phyloP scores from a whole-genome alignment of 2,329 filamentous ascomycete species.

The Colletotrichum chrysophilum region DNA sequence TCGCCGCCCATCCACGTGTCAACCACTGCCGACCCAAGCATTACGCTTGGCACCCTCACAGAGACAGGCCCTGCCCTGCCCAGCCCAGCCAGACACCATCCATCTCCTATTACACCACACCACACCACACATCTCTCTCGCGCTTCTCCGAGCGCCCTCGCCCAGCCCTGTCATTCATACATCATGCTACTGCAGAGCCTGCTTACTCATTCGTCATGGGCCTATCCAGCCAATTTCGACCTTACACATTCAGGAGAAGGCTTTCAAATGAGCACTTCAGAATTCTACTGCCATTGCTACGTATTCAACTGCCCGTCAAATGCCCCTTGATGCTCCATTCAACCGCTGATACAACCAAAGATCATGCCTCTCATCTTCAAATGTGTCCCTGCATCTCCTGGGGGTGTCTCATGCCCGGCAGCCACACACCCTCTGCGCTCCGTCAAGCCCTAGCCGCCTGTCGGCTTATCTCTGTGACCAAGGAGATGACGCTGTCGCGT shows the following conservation, averaged over 20 bases:
- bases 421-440: not conserved
- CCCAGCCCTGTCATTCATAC: not conserved
- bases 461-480: not conserved
- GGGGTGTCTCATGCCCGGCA: not conserved
- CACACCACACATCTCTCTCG: not conserved
- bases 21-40: not conserved
- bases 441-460: not conserved
- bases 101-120: not conserved
- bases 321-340: not conserved
- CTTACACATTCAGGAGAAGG: not conserved
- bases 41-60: slow-evolving; percentile 1
- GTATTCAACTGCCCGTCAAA: not conserved
- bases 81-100: not conserved
- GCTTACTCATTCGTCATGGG: not conserved
- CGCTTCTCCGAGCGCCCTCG: not conserved
- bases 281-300: not conserved
- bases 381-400: not conserved
- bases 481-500: not conserved
- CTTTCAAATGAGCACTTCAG: not conserved
- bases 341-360: not conserved
- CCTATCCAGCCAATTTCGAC: not conserved
- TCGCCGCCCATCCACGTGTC: slow-evolving; percentile 7
- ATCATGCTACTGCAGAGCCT: not conserved
- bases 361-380: not conserved
- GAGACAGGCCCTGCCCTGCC: not conserved